Percentiles rank a stretch among this genome's conserved stretches.
phyloP scores from a whole-genome alignment of 306 rosid species.

The Herpetospermum pedunculosum region DNA sequence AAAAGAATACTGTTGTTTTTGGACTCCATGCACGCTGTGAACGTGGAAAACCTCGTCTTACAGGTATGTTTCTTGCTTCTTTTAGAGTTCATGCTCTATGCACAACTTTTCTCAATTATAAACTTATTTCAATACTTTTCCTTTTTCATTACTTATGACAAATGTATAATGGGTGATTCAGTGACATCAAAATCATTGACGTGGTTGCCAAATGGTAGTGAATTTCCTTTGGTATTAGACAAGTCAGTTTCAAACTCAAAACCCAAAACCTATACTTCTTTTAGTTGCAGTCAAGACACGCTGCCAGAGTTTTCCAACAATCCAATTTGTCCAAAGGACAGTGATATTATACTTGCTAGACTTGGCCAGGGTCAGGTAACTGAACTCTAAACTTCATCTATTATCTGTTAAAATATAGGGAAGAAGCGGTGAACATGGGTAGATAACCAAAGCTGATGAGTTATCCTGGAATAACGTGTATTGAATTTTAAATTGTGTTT shows the following conservation, averaged over 20 bases:
- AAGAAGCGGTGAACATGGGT: neutral
- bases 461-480: neutral
- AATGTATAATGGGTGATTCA: constrained; percentile 30
- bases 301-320: constrained; percentile 52
- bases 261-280: constrained; percentile 71
- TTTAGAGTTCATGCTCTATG: neutral
- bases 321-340: constrained; percentile 26
- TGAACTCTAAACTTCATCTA: neutral
- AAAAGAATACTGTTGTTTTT: constrained; percentile 84
- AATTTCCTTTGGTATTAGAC: constrained; percentile 35
- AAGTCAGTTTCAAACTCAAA: constrained; percentile 35
- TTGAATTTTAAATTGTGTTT: neutral
- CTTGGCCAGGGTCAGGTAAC: constrained; percentile 88
- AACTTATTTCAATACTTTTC: neutral
- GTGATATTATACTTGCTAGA: constrained; percentile 59
- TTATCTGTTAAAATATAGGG: neutral
- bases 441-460: neutral
- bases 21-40: constrained; percentile 54
- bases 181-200: constrained; percentile 54
- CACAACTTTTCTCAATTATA: neutral
- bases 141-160: neutral
- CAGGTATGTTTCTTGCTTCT: constrained; percentile 29
- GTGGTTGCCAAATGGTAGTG: constrained; percentile 87
- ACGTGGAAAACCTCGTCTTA: constrained; percentile 28
- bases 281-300: constrained; percentile 59